These are phyloP conservation scores for Xanthoparmelia taractica DNA, from an alignment of 495 filamentous ascomycete genomes.

Conservation along the genomic window DNA sequence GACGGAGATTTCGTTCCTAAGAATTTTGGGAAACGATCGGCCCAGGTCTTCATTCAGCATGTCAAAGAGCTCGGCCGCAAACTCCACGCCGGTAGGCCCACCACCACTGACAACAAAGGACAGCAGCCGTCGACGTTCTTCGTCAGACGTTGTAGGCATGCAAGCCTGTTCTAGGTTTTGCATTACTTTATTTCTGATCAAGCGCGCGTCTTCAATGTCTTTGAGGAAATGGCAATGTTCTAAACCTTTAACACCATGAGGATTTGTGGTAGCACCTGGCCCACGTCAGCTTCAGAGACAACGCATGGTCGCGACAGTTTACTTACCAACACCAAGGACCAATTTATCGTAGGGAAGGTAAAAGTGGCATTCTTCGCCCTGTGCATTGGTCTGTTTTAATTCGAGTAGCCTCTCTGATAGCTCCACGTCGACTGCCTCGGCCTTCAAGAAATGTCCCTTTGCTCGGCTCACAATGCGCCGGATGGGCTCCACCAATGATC, in stretches of 20 bases:
- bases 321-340: constrained; percentile 79
- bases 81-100: constrained; percentile 94
- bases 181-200: constrained; percentile 83
- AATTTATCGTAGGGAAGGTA: constrained; percentile 98
- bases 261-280: constrained; percentile 76
- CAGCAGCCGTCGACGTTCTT: constrained; percentile 76
- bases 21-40: constrained; percentile 72
- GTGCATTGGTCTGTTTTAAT: constrained; percentile 61
- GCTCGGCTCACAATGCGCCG: constrained; percentile 69
- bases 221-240: constrained; percentile 94
- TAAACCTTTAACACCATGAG: constrained; percentile 92
- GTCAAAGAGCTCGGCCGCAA: constrained; percentile 93
- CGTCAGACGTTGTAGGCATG: constrained; percentile 82
- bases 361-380: constrained; percentile 66
- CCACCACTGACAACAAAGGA: constrained; percentile 95
- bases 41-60: constrained; percentile 92
- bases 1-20: constrained; percentile 94
- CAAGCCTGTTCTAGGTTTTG: constrained; percentile 90
- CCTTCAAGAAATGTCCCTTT: constrained; percentile 84
- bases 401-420: constrained; percentile 89
- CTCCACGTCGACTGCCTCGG: constrained; percentile 75
- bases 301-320: too few relatives aligned
- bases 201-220: constrained; percentile 79
- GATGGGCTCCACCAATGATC: constrained; percentile 88
- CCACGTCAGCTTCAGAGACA: constrained; percentile 15